Evolutionary conservation across 805 yeast species (phyloP).

Genomic region (Grigorovia jiainica): DNA sequence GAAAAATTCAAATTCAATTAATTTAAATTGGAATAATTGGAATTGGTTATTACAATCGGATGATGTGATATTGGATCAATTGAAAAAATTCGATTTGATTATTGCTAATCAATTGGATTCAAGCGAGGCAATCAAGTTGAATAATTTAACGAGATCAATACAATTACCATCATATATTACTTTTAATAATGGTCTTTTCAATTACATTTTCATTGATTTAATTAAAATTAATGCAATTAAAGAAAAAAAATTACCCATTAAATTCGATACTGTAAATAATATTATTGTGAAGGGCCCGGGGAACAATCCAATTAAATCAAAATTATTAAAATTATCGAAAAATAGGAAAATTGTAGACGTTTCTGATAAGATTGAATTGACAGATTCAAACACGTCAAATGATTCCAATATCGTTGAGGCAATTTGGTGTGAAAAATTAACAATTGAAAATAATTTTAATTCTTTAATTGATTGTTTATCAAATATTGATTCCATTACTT

Average conservation of each 20-base stretch:
- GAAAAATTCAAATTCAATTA: no score
- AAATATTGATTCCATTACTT: background rate
- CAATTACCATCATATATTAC: conserved; percentile 60
- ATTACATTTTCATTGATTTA: conserved; percentile 73
- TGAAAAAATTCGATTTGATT: conserved; percentile 53
- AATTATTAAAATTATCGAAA: conserved; percentile 17
- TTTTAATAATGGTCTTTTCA: conserved; percentile 71
- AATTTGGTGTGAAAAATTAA: conserved; percentile 29
- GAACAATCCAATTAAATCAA: background rate
- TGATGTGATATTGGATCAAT: background rate
- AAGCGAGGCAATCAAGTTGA: conserved; percentile 37
- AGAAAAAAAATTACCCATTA: conserved; percentile 36
- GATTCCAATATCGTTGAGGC: background rate
- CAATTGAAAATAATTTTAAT: conserved; percentile 31
- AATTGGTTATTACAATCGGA: conserved; percentile 34
- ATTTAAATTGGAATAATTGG: no score
- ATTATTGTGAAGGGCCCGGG: conserved; percentile 44
- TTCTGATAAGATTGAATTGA: conserved; percentile 24
- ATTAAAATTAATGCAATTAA: conserved; percentile 49
- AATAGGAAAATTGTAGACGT: conserved; percentile 37
- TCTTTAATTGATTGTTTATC: conserved; percentile 30
- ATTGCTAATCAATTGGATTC: conserved; percentile 59
- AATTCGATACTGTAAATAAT: conserved; percentile 30
- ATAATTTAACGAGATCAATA: conserved; percentile 44
- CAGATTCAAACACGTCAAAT: conserved; percentile 28